Evolutionary conservation across 2,329 filamentous ascomycete genomes (phyloP), one percentile per base, ranked within the genome.

Genomic region (Thelonectria blattea): DNA sequence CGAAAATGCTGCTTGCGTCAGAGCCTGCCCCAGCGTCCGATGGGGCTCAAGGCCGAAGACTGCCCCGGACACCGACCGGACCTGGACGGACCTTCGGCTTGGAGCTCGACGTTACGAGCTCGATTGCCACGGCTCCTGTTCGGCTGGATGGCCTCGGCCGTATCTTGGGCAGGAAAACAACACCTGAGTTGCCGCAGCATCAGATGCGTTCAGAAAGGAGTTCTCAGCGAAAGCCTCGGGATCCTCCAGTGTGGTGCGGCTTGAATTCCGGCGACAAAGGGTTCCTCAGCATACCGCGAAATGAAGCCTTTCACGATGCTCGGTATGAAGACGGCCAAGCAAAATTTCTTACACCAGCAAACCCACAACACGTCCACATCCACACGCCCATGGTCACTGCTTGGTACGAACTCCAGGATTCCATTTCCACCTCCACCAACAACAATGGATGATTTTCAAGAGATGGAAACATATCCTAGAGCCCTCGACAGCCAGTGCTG

Each of bases 61-160:
- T 55, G 57, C 58, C 65, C 68, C 67, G 68, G 68, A 68, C 59
- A 70, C 68, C 68, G 68, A 70, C 67, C 68, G 67, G 67, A 70
- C 58, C 37, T 50, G 61, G 54, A 59, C 68, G 61, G 62, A 60
- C 58, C 58, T 69, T 70, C 68, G 68, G 68, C 64, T 68, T 58
- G 60, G 54, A 24, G 49, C 53, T 66, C 60, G 63, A 67, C 52
- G 52, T 63, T 65, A 63, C 64, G 66, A 69, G 64, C 34, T 15
- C 14, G 37, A 59, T 53, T 43, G 52, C 61, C 61, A 62, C 58
- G 64, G 65, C 57, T 66, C 49, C 47, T 45, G 15, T 60, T 66
- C 63, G 59, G 65, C 64, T 57, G 55, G 51, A 61, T 37, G 51
- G 18, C 49, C 64, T 61, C 45, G 57, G 48, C 47, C 46, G 46